These are phyloP conservation scores for Volutella citrinella DNA, from an alignment of 2,329 filamentous ascomycete genomes.

Conservation along the genomic window DNA sequence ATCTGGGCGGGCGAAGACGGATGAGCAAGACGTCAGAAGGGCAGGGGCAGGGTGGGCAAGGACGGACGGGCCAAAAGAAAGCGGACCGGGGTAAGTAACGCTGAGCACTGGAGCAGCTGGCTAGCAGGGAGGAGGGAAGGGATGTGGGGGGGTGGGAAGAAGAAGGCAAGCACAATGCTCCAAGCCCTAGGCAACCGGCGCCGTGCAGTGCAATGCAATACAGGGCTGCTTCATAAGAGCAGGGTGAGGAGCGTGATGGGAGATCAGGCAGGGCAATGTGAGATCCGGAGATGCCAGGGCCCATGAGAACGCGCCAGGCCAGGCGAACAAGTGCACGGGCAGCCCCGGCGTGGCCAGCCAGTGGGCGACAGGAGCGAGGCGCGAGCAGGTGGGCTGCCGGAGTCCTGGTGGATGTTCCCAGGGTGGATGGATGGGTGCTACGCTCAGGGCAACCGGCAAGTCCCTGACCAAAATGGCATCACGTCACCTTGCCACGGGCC, in stretches of 20 bases:
- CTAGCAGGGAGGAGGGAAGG: conserved; percentile 2
- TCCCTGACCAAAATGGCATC: background rate
- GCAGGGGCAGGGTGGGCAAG: conserved; percentile 21
- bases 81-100: conserved; percentile 1
- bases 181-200: too few relatives aligned
- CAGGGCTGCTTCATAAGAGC: too few relatives aligned
- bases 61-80: conserved; percentile 9
- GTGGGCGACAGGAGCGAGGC: background rate
- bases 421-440: too few relatives aligned
- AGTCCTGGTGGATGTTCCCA: too few relatives aligned
- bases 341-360: too few relatives aligned
- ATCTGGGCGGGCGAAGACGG: conserved; percentile 19
- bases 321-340: too few relatives aligned
- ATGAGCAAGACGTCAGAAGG: conserved; percentile 27
- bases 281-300: conserved; percentile 1
- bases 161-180: too few relatives aligned
- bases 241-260: too few relatives aligned
- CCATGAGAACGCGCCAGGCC: background rate
- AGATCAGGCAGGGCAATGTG: conserved; percentile 8
- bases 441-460: background rate
- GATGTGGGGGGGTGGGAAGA: conserved; percentile 9
- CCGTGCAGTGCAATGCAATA: too few relatives aligned
- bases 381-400: too few relatives aligned
- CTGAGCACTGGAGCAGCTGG: conserved; percentile 5
- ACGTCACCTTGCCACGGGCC: too few relatives aligned